Evolutionary conservation across 371 early-diverging fungal species (phyloP), one percentile per base, ranked within the genome.

Genomic region (Blakeslea trispora): DNA sequence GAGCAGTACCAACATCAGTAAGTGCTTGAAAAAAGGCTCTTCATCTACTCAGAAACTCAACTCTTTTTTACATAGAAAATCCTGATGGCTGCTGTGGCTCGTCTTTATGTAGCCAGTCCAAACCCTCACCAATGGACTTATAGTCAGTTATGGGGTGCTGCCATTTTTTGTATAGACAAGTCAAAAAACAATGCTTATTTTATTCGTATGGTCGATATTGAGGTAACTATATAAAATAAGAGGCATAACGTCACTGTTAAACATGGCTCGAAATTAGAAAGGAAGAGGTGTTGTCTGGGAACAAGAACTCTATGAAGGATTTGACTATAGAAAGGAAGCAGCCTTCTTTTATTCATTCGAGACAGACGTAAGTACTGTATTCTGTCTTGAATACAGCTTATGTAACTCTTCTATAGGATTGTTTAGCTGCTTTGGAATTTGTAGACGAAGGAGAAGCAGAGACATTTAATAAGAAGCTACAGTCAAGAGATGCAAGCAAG

Each of bases 321-420:
- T 93, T 67, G 82, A 89, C 31, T 92, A 92, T 69, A 57, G 61
- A 3, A 74, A 84, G 52, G 92, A 93, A 47, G 64, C 71, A 23
- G 82, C 89, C 8, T 93, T 84, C 65, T 95, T 96, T 69, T 91
- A 92, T 67, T 84, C 91, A 3, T 92, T 96, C 71, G 79, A 85
- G 11, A 86, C 89, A 35, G 89, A 91, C 57, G 92, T 92, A 83
- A 72, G 82, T 37, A 37, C 13, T 13, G 8, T 8, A 43, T 13
- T 43, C 17, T 21, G 13, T 22, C 6, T 28, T 28, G 6, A 39
- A 37, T 37, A 35, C 4, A 18, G 23, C 9, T 22, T 6, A 23
- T 22, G 9, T 19, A 22, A 45, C 9, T 22, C 8, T 17, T 32
- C 9, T 35, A 34, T 53, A 92, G 89, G 76, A 84, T 57, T 84